Evolutionary conservation across 192 early-diverging fungal genomes (phyloP), one percentile per base, ranked within the genome.

Genomic region (Coemansia sp.): DNA sequence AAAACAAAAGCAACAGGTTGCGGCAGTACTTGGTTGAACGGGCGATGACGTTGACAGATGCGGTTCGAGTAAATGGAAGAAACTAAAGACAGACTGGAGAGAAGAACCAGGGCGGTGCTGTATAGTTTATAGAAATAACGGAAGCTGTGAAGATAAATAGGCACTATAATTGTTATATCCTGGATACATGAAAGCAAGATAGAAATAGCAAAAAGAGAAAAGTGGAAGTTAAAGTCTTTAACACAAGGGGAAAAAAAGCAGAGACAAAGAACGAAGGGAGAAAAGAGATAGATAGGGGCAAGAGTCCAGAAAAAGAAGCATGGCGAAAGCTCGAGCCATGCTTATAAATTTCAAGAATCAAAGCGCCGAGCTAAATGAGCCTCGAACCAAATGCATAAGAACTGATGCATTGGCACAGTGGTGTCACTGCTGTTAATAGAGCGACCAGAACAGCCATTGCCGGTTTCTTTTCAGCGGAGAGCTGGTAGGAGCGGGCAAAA

Each of bases 331-430:
- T n/a, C 23, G 48, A 25, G 48, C 48, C 48, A 49, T 49, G 48
- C 48, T 25, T n/a, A 25, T n/a, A 23, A 49, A 49, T 25, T n/a
- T n/a, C 48, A 49, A 8, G 23, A 49, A 49, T 0, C 12, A 49
- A 25, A 23, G n/a, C 9, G 43, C 12, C 6, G n/a, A 9, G 43
- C 43, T 46, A 15, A 49, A 23, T 18, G n/a, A 42, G 72, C 63
- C 72, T 61, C 58, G 63, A 65, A 64, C 66, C 43, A 48, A 16
- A 7, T 23, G 26, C 60, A 48, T 46, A 29, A 10, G 16, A 28
- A 20, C 20, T 6, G 18, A 0, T 46, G 43, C 43, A 46, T 46
- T 18, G 43, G 16, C 16, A 7, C 7, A 6, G 20, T 18, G 43
- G 43, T 46, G 43, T 46, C 43, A 46, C 18, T 46, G 43, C 43